phyloP scores from a whole-genome alignment of 306 rosid species.

The Luffa aegyptiaca region DNA sequence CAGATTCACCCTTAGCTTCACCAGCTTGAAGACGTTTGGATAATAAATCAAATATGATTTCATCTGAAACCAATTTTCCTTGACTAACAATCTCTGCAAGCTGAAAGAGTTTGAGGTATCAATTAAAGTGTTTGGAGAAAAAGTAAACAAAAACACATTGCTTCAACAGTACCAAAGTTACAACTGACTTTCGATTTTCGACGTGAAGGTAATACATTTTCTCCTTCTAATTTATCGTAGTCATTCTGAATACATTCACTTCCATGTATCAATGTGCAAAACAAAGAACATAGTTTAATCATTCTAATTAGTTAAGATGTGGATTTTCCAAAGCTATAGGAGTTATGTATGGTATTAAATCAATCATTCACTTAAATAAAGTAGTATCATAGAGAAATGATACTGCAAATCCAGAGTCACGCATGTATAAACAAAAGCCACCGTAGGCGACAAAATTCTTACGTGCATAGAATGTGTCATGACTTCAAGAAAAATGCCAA shows the following conservation, averaged over 20 bases:
- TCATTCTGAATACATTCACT: not conserved
- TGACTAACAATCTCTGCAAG: slow-evolving; percentile 37
- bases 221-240: not conserved
- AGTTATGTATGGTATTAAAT: not conserved
- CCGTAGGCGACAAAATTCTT: not conserved
- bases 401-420: not conserved
- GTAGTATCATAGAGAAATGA: not conserved
- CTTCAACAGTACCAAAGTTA: not conserved
- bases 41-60: slow-evolving; percentile 29
- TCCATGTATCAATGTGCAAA: not conserved
- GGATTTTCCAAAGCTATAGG: not conserved
- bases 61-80: slow-evolving; percentile 43
- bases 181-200: not conserved
- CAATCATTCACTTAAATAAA: not conserved
- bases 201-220: not conserved
- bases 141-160: not conserved
- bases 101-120: slow-evolving; percentile 11
- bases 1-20: slow-evolving; percentile 30
- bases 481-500: not conserved
- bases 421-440: not conserved
- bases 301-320: not conserved
- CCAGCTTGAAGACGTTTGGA: slow-evolving; percentile 34
- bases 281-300: not conserved
- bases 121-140: not conserved
- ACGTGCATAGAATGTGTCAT: not conserved